A percentile compares a stretch with the other conserved stretches of the same genome.
These are phyloP conservation scores for Cyberlindnera maritima DNA, from an alignment of 805 yeast genomes.

Conservation along the genomic window DNA sequence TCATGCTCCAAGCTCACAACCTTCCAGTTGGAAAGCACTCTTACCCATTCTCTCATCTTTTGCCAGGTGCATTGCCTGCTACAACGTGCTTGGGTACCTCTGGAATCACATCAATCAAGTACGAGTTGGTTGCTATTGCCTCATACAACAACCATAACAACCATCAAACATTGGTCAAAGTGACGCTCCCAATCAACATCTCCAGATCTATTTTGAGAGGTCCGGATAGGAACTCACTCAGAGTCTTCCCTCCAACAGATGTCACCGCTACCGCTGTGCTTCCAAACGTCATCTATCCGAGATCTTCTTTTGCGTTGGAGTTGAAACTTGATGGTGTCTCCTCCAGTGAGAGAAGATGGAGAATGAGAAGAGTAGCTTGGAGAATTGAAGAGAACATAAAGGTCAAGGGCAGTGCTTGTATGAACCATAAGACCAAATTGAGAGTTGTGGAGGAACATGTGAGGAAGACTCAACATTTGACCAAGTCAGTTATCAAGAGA, in stretches of 20 bases:
- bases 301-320: conserved; percentile 81
- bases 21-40: conserved; percentile 72
- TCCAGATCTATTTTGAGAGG: conserved; percentile 77
- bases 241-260: conserved; percentile 95
- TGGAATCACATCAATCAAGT: conserved; percentile 53
- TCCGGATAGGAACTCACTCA: conserved; percentile 78
- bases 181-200: conserved; percentile 64
- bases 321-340: conserved; percentile 73
- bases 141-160: conserved; percentile 37
- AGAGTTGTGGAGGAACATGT: conserved; percentile 41
- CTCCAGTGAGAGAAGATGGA: conserved; percentile 68
- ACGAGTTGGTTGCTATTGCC: conserved; percentile 68
- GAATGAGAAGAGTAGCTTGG: conserved; percentile 89
- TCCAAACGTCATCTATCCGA: conserved; percentile 88
- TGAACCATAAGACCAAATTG: conserved; percentile 50
- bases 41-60: conserved; percentile 85
- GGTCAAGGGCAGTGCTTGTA: conserved; percentile 57
- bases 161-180: conserved; percentile 36
- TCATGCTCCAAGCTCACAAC: conserved; percentile 55
- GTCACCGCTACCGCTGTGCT: conserved; percentile 82
- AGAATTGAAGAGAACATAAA: conserved; percentile 80
- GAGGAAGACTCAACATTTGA: conserved; percentile 28
- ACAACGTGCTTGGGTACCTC: conserved; percentile 57
- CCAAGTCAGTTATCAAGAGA: conserved; percentile 31
- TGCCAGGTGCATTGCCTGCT: conserved; percentile 89